These are phyloP conservation scores for Penicillium atrosanguineum DNA, from an alignment of 495 filamentous ascomycete species.

Conservation along the genomic window DNA sequence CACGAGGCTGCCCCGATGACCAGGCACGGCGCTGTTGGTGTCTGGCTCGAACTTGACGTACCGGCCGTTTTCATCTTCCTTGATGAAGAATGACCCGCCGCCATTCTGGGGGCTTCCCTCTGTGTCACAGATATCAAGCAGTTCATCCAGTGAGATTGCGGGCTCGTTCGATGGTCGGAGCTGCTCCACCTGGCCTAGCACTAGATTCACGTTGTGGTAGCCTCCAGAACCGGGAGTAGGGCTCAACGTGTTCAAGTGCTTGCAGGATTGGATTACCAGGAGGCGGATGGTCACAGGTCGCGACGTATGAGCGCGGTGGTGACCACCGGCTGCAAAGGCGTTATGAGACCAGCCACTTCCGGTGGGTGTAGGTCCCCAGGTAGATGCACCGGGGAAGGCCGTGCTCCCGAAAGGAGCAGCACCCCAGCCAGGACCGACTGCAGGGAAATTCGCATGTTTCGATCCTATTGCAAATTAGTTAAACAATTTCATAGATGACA, in stretches of 20 bases:
- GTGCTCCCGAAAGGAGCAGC: constrained; percentile 41
- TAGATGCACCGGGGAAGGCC: constrained; percentile 36
- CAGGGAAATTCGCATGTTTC: constrained; percentile 32
- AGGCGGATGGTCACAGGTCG: constrained; percentile 58
- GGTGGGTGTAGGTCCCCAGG: constrained; percentile 42
- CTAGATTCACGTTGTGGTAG: constrained; percentile 64
- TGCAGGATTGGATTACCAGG: constrained; percentile 59
- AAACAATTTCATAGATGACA: neutral
- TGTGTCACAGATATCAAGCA: constrained; percentile 89
- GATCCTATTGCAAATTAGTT: constrained; percentile 26
- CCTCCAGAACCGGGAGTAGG: constrained; percentile 37
- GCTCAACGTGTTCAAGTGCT: constrained; percentile 46
- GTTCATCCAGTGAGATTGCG: constrained; percentile 62
- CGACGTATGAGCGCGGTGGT: constrained; percentile 46
- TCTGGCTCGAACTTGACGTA: constrained; percentile 64
- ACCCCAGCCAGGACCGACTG: constrained; percentile 34
- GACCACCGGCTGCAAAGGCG: constrained; percentile 46
- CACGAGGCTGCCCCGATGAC: constrained; percentile 41
- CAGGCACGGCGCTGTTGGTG: constrained; percentile 38
- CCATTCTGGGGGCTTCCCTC: constrained; percentile 85
- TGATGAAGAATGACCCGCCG: constrained; percentile 75
- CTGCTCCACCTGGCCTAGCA: constrained; percentile 65
- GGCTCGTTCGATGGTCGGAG: constrained; percentile 55
- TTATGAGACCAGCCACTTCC: constrained; percentile 52
- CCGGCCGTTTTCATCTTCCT: constrained; percentile 47